Evolutionary conservation across 768 basidiomycete genomes (phyloP).

Genomic region (Clavulina sp.): DNA sequence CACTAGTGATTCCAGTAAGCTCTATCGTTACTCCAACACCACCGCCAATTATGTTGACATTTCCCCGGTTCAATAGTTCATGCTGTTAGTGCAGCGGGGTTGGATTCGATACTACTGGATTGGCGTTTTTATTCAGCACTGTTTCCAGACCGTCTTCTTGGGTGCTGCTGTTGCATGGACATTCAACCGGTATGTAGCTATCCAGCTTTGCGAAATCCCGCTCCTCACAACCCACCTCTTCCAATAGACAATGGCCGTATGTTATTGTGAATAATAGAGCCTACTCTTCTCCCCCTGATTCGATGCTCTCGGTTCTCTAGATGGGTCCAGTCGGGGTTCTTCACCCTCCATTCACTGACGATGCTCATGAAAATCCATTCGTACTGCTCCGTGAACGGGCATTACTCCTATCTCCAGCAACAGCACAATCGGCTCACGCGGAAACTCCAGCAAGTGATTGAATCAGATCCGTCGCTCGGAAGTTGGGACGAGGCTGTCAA

Average conservation of each 20-base stretch:
- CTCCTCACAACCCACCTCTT: neutral
- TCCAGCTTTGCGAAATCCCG: neutral
- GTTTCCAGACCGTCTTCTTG: conserved; percentile 58
- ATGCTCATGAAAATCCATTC: conserved; percentile 97
- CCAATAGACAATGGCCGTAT: conserved; percentile 61
- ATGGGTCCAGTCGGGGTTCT: conserved; percentile 89
- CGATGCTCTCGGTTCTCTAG: neutral
- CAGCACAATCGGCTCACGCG: no score
- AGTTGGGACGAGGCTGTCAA: no score
- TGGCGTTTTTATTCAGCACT: conserved; percentile 64
- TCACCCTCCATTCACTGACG: conserved; percentile 73
- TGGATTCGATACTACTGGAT: conserved; percentile 70
- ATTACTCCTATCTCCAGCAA: no score
- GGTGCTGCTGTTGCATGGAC: conserved; percentile 71
- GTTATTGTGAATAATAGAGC: neutral
- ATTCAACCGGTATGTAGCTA: conserved; percentile 44
- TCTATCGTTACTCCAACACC: neutral
- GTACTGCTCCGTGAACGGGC: conserved; percentile 77
- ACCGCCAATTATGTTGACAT: neutral
- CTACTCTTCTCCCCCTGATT: neutral
- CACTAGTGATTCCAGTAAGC: conserved; percentile 36
- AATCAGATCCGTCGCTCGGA: no score
- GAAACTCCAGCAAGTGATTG: no score
- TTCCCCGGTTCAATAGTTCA: conserved; percentile 32
- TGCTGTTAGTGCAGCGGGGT: conserved; percentile 52